Percentiles rank a stretch among this genome's conserved stretches.
Evolutionary conservation across 2,329 filamentous ascomycete species (phyloP).

Genomic region (Ophiobolus disseminans): DNA sequence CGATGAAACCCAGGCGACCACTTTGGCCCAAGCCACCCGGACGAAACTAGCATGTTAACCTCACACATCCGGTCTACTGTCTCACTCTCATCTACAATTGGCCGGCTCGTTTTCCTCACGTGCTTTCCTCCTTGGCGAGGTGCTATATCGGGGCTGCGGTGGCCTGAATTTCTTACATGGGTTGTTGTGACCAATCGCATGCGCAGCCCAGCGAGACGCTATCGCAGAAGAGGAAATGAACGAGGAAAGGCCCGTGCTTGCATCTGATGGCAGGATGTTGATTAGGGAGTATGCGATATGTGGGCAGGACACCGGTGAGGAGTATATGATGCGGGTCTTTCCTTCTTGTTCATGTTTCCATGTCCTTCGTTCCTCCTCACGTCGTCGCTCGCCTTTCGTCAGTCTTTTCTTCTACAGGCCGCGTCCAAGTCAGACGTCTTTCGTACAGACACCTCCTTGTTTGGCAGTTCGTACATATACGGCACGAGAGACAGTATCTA

Average conservation of each 20-base stretch:
- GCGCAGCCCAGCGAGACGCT: constrained; percentile 5
- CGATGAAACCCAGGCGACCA: too few species aligned
- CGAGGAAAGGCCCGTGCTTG: constrained; percentile 9
- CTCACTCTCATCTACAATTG: not conserved
- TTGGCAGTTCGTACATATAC: too few species aligned
- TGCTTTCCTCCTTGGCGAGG: not conserved
- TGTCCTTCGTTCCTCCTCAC: too few species aligned
- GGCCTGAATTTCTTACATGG: constrained; percentile 1
- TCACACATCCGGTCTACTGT: not conserved
- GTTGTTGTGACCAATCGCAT: constrained; percentile 7
- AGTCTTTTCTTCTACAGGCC: too few species aligned
- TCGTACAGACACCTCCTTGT: too few species aligned
- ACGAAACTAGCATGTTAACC: not conserved
- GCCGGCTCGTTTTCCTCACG: not conserved
- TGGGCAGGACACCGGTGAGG: not conserved
- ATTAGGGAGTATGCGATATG: not conserved
- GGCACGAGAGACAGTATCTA: too few species aligned
- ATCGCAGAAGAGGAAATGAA: constrained; percentile 21
- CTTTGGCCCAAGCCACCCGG: not conserved
- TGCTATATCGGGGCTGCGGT: constrained; percentile 6
- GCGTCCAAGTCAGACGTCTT: too few species aligned
- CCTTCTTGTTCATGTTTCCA: not conserved
- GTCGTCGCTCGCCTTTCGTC: too few species aligned
- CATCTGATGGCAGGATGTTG: not conserved
- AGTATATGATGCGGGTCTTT: not conserved